Base-by-base conservation (phyloP, 768 basidiomycete species). In the Lentinula sp. region DNA sequence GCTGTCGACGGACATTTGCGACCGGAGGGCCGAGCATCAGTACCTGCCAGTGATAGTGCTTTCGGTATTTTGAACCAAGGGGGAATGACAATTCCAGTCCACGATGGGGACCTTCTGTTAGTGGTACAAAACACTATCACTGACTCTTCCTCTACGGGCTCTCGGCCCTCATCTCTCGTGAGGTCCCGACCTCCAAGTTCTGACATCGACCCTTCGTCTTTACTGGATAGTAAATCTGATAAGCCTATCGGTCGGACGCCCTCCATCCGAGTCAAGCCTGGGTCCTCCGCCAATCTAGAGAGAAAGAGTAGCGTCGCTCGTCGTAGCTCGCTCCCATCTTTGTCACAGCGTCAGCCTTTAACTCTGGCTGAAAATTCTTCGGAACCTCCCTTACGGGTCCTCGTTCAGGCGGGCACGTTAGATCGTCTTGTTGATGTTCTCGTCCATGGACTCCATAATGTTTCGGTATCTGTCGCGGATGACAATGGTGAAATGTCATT, bases 401-500 rank as follows among this genome's bases (percentile, higher is more conserved):
- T 90, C 12, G 87, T 94, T 5, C 83, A 88, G 65, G 89, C 90
- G 2, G 92, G 91, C 8, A 90, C 91, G 0, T 74, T 93, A 15
- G 87, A 88, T 62, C 78, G 82, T 32, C 76, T 94, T 1, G 87
- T 93, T 9, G 84, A 85, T 45, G 81, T 92, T 9, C 79, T 94
- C 15, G 85, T 91, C 0, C 87, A 90, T 67, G 92, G 92, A 3
- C 74, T 93, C 18, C 84, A 84, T 52, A 86, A 86, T 36, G 84
- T 93, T 4, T 87, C 88, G 0, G 90, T 92, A 0, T 87, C 88
- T 0, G 88, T 91, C 4, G 85, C 92, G 0, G 91, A 94, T 64
- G 91, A 93, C 68, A 93, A 91, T 65, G 92, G 92, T 0, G 90
- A 93, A 71, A 91, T 89, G 76, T 85, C 90, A 0, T 71, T 93